A percentile compares a stretch with the other conserved stretches of the same genome.
Evolutionary conservation across 2,329 filamentous ascomycete genomes (phyloP).

Genomic region (Zymoseptoria pseudotritici): DNA sequence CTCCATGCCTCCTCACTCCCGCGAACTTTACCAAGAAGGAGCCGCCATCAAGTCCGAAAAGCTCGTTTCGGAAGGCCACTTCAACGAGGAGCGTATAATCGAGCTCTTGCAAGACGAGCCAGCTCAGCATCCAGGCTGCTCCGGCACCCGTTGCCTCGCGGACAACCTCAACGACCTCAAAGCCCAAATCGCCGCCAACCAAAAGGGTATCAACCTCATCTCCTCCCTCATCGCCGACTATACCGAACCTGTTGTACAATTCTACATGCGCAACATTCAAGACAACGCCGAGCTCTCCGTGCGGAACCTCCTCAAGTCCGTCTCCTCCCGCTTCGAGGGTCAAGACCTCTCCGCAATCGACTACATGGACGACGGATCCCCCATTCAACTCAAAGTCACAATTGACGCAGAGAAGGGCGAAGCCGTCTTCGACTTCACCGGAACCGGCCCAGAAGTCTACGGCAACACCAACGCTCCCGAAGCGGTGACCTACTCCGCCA

Average conservation of each 20-base stretch:
- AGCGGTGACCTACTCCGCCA: conserved; percentile 74
- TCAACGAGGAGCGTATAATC: conserved; percentile 69
- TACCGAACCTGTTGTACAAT: conserved; percentile 66
- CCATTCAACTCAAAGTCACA: conserved; percentile 65
- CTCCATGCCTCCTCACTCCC: conserved; percentile 72
- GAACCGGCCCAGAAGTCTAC: conserved; percentile 62
- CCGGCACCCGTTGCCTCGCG: conserved; percentile 67
- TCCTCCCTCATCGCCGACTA: conserved; percentile 69
- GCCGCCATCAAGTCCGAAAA: conserved; percentile 53
- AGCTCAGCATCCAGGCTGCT: conserved; percentile 66
- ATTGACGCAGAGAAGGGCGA: conserved; percentile 69
- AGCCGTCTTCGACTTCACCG: conserved; percentile 69
- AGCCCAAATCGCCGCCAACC: conserved; percentile 79
- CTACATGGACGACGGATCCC: conserved; percentile 81
- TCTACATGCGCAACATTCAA: conserved; percentile 79
- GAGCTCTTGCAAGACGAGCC: conserved; percentile 64
- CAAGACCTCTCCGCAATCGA: conserved; percentile 67
- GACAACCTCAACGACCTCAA: conserved; percentile 85
- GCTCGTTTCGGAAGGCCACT: conserved; percentile 67
- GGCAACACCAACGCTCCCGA: conserved; percentile 73
- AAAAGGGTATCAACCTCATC: conserved; percentile 76
- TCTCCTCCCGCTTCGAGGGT: conserved; percentile 62
- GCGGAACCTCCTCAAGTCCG: conserved; percentile 61
- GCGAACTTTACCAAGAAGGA: conserved; percentile 51
- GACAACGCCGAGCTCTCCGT: conserved; percentile 72